Evolutionary conservation across 495 filamentous ascomycete species (phyloP).

Genomic region (Hypoxylon intermedium): DNA sequence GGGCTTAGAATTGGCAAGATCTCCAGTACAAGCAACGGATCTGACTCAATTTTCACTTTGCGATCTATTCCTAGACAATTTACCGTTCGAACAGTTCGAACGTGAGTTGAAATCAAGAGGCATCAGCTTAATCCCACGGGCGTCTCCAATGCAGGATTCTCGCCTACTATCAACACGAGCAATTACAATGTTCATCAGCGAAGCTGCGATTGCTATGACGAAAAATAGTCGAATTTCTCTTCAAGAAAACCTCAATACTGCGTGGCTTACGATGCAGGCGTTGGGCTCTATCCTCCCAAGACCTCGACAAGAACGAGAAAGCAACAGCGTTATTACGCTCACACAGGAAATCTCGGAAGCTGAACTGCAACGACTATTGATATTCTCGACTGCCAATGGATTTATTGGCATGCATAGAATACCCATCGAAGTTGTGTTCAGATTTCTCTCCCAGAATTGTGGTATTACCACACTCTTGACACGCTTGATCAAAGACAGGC

Average conservation of each 20-base stretch:
- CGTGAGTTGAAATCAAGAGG: background rate
- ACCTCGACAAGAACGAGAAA: background rate
- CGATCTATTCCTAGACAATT: background rate
- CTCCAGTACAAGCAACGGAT: background rate
- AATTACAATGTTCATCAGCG: background rate
- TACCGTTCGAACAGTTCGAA: slow-evolving; percentile 23
- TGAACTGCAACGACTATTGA: slow-evolving; percentile 18
- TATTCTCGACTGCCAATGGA: slow-evolving; percentile 22
- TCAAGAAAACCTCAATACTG: background rate
- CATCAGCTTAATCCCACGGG: background rate
- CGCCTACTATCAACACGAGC: background rate
- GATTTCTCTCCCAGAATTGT: slow-evolving; percentile 2
- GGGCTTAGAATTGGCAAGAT: background rate
- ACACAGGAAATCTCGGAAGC: background rate
- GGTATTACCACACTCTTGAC: slow-evolving; percentile 5
- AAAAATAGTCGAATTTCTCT: background rate
- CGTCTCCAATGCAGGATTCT: slow-evolving; percentile 11
- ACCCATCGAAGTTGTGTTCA: background rate
- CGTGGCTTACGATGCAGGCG: background rate
- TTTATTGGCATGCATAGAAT: slow-evolving; percentile 13
- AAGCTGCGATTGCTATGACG: slow-evolving; percentile 4
- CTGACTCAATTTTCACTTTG: background rate
- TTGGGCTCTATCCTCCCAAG: slow-evolving; percentile 8
- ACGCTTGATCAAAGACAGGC: background rate
- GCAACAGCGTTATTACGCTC: background rate